phyloP scores from a whole-genome alignment of 1,139 yeast genomes.

The Nakaseomyces glabratus region DNA sequence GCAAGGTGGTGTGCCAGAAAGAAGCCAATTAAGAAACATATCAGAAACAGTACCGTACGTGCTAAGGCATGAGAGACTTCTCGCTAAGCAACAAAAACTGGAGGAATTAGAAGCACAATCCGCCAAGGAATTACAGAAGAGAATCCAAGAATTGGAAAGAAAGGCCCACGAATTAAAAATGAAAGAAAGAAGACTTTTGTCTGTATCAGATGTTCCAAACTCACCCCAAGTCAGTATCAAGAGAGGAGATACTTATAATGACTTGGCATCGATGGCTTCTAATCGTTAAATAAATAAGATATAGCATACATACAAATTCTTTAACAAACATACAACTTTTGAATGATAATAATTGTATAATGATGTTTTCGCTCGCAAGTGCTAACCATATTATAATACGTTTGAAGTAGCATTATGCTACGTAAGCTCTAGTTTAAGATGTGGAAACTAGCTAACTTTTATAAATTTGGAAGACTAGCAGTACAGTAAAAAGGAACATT shows the following conservation, averaged over 20 bases:
- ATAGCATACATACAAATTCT: slow-evolving; percentile 5
- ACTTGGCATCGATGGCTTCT: slow-evolving; percentile 40
- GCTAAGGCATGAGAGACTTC: slow-evolving; percentile 62
- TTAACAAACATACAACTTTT: no score
- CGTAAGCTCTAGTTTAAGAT: no score
- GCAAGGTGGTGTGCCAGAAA: slow-evolving; percentile 39
- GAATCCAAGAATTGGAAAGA: slow-evolving; percentile 69
- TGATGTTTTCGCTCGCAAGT: no score
- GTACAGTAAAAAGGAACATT: no score
- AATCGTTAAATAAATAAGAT: slow-evolving; percentile 14
- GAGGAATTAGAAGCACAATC: slow-evolving; percentile 73
- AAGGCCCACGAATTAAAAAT: slow-evolving; percentile 66
- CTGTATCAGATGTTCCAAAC: slow-evolving; percentile 3
- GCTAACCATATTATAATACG: no score
- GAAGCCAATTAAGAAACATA: slow-evolving; percentile 62
- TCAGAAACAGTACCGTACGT: slow-evolving; percentile 79
- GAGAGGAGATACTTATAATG: slow-evolving; percentile 49
- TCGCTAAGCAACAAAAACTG: slow-evolving; percentile 66
- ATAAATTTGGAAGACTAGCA: no score
- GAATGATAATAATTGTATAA: no score
- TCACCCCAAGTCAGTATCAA: slow-evolving; percentile 26
- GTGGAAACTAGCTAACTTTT: no score
- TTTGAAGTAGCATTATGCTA: no score
- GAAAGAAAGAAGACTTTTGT: slow-evolving; percentile 44
- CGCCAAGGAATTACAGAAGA: slow-evolving; percentile 58